Conservation (phyloP, 768 basidiomycete genomes). For the Lanmaoa rubissima region DNA sequence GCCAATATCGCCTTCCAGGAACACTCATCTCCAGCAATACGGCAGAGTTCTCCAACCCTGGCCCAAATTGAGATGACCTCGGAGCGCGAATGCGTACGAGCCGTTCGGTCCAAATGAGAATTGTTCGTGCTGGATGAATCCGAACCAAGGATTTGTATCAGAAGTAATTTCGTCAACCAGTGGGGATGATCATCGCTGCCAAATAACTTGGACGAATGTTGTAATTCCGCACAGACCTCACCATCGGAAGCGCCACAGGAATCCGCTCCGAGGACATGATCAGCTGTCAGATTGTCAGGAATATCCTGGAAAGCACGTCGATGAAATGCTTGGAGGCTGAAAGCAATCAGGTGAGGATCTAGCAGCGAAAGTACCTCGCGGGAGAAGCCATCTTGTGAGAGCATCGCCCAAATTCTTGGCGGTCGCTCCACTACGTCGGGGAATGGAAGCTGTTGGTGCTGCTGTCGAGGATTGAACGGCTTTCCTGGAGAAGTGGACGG, state of each 20-base stretch:
- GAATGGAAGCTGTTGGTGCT: slow-evolving; percentile 19
- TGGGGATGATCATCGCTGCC: slow-evolving; percentile 72
- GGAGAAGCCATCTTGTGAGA: slow-evolving; percentile 67
- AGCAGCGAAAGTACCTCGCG: slow-evolving; percentile 60
- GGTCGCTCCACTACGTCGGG: slow-evolving; percentile 24
- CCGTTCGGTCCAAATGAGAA: slow-evolving; percentile 37
- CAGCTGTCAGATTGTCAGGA: slow-evolving; percentile 52
- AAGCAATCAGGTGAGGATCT: slow-evolving; percentile 61
- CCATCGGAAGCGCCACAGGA: slow-evolving; percentile 8
- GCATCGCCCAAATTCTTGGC: slow-evolving; percentile 45
- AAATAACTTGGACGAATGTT: slow-evolving; percentile 44
- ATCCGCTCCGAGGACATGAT: slow-evolving; percentile 40
- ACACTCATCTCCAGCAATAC: slow-evolving; percentile 72
- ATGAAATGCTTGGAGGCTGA: slow-evolving; percentile 64
- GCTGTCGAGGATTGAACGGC: slow-evolving; percentile 24
- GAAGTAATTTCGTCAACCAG: slow-evolving; percentile 74
- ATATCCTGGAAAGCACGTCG: slow-evolving; percentile 48
- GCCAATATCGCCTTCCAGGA: slow-evolving; percentile 74
- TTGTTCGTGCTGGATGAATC: slow-evolving; percentile 43
- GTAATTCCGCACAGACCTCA: not conserved
- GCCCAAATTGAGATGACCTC: slow-evolving; percentile 75
- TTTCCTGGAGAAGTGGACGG: slow-evolving; percentile 24
- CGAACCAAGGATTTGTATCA: slow-evolving; percentile 67
- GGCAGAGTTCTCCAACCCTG: slow-evolving; percentile 68
- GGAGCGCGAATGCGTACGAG: slow-evolving; percentile 68